Evolutionary conservation across 441 rosid genomes (phyloP), one percentile per base, ranked within the genome.

Genomic region (Pelargonium australe): DNA sequence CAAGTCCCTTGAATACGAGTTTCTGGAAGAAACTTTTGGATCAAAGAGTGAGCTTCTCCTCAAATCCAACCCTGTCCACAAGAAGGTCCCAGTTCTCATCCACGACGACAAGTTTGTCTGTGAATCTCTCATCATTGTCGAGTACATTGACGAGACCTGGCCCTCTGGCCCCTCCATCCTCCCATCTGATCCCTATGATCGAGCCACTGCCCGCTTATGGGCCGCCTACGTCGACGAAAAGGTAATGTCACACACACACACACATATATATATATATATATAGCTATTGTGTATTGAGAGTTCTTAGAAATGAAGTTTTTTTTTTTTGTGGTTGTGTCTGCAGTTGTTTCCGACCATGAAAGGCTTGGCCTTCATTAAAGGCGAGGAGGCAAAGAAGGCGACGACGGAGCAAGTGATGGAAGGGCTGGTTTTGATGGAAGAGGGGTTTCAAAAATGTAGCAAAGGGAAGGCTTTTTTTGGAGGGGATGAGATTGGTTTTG

Each of bases 111-210:
- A 84, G 63, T 81, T 90, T 2, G 47, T 92, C 10, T 84, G 87
- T 40, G 96, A 92, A 67, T 88, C 97, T 7, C 85, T 82, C 41
- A 45, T 92, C 60, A 92, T 89, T 47, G 88, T 92, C 3, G 82
- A 88, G 75, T 89, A 89, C 55, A 71, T 92, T 1, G 88, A 89
- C 17, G 95, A 87, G 73, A 70, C 73, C 58, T 92, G 96, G 92
- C 72, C 90, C 66, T 77, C 85, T 25, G 82, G 78, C 51, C 84
- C 87, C 2, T 70, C 89, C 28, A 73, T 92, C 40, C 85, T 89
- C 17, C 95, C 96, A 6, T 73, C 88, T 0, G 70, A 81, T 76
- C 85, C 94, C 20, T 80, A 83, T 8, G 85, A 88, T 2, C 81
- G 94, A 2, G 86, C 94, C 43, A 65, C 57, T 7, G 85, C 87